Evolutionary conservation across 78 protist species (phyloP).

Genomic region (Dictyostelium firmibasis): DNA sequence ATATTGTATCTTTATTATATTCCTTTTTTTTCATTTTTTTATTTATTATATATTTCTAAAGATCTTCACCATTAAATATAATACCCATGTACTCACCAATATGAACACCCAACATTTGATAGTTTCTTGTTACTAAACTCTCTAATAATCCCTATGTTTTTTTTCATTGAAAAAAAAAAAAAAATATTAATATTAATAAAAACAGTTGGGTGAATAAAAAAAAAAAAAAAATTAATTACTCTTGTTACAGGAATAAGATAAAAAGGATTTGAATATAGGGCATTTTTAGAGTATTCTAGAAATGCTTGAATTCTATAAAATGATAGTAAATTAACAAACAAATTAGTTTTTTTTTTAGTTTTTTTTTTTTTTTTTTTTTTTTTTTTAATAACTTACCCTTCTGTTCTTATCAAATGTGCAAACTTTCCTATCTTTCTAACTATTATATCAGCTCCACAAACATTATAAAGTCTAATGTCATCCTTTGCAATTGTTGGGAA

Average conservation of each 20-base stretch:
- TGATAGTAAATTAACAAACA: not conserved
- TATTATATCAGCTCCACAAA: not conserved
- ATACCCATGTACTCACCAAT: not conserved
- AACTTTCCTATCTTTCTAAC: not conserved
- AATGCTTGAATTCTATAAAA: not conserved
- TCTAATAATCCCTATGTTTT: not conserved
- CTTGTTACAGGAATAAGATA: not conserved
- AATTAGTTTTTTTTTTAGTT: too few relatives aligned
- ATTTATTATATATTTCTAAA: not conserved
- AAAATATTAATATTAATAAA: not conserved
- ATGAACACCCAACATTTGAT: not conserved
- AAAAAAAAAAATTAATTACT: not conserved
- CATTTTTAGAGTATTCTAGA: not conserved
- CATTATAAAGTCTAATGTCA: not conserved
- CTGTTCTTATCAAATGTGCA: not conserved
- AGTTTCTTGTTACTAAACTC: not conserved
- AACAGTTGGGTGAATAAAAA: too few relatives aligned
- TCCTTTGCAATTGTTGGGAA: not conserved
- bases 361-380: too few relatives aligned
- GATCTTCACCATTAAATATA: not conserved
- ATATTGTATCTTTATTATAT: not conserved
- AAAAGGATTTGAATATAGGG: not conserved
- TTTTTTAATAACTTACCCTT: not conserved
- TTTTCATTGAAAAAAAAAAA: not conserved
- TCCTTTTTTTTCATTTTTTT: not conserved